A percentile compares a stretch with the other conserved stretches of the same genome.
phyloP scores from a whole-genome alignment of 169 alveolate species.

The Cryptosporidium meleagridis region DNA sequence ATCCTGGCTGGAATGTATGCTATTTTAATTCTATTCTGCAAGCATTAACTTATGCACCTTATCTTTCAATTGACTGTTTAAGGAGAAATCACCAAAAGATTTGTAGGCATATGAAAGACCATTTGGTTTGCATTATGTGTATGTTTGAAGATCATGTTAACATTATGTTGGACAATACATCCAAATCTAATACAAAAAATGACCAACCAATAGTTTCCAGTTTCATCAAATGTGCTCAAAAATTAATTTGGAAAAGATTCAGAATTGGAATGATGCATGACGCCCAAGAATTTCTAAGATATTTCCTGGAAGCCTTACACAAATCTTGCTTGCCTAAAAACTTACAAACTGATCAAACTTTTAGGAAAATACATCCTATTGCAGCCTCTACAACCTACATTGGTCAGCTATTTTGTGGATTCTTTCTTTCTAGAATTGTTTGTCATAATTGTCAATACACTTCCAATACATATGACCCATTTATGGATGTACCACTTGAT shows the following conservation, averaged over 20 bases:
- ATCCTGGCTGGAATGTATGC: conserved; percentile 75
- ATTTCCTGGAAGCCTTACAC: conserved; percentile 77
- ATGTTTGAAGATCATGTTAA: conserved; percentile 80
- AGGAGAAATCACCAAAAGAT: conserved; percentile 45
- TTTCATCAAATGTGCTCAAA: conserved; percentile 74
- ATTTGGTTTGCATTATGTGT: conserved; percentile 77
- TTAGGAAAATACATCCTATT: conserved; percentile 75
- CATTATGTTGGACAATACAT: conserved; percentile 42
- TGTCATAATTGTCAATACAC: conserved; percentile 76
- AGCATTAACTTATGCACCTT: conserved; percentile 68
- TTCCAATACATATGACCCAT: conserved; percentile 78
- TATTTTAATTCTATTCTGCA: conserved; percentile 68
- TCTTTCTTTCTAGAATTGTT: conserved; percentile 77
- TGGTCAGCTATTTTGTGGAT: conserved; percentile 81
- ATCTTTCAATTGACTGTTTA: conserved; percentile 30
- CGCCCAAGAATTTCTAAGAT: conserved; percentile 81
- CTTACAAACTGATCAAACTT: conserved; percentile 41
- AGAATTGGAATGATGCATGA: conserved; percentile 80
- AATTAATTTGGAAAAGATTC: conserved; percentile 76
- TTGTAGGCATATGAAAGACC: conserved; percentile 26
- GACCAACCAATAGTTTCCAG: conserved; percentile 25
- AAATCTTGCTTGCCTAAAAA: conserved; percentile 72
- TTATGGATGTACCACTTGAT: conserved; percentile 79
- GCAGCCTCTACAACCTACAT: conserved; percentile 77
- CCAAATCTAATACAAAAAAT: conserved; percentile 42